Evolutionary conservation across 345 rosid species (phyloP).

Genomic region (Populus alba): DNA sequence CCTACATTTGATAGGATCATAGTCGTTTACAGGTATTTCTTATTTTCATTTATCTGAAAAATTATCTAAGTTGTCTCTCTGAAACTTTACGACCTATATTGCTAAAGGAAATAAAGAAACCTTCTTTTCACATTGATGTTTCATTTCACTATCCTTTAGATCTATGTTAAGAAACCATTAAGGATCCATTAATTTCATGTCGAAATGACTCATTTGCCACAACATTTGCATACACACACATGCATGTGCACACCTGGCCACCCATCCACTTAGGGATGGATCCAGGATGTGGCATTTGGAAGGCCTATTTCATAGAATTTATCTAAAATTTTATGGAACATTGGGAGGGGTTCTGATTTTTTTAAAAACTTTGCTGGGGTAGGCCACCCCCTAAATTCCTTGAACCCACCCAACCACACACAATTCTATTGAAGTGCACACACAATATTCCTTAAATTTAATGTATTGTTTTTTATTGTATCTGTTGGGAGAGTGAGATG

Average conservation of each 20-base stretch:
- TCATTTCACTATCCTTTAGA: neutral
- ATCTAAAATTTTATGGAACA: too few relatives aligned
- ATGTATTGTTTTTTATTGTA: too few relatives aligned
- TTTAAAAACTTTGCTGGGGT: too few relatives aligned
- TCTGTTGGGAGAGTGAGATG: neutral
- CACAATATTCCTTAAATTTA: too few relatives aligned
- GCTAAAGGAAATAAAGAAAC: neutral
- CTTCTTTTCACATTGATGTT: neutral
- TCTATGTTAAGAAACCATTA: neutral
- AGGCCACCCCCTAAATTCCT: too few relatives aligned
- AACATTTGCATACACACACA: neutral
- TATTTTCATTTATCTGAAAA: neutral
- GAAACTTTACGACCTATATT: neutral
- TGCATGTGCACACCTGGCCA: neutral
- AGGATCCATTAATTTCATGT: neutral
- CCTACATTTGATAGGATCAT: constrained; percentile 95
- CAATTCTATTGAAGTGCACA: too few relatives aligned
- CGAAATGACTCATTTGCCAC: neutral
- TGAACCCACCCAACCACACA: too few relatives aligned
- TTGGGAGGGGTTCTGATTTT: too few relatives aligned
- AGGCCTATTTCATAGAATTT: too few relatives aligned
- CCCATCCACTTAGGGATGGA: too few relatives aligned
- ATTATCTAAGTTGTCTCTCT: neutral
- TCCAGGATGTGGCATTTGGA: too few relatives aligned
- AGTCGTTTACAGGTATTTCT: constrained; percentile 75